Evolutionary conservation across 2,329 filamentous ascomycete species (phyloP).

Genomic region (Neopestalotiopsis sp.): DNA sequence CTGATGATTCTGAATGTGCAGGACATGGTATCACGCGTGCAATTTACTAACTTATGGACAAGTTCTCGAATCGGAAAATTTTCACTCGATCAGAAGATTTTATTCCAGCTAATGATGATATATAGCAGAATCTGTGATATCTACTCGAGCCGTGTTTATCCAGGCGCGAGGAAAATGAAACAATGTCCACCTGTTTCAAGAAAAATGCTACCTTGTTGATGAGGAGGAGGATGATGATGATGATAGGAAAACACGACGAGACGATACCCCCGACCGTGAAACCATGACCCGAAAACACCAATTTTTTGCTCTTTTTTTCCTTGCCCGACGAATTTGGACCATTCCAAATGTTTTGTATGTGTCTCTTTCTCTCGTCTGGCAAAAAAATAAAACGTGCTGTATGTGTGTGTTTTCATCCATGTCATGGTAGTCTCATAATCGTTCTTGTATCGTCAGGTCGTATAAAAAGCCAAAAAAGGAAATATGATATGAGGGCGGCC

Average conservation of each 20-base stretch:
- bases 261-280: neutral
- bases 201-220: neutral
- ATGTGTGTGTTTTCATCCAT: neutral
- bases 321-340: slow-evolving; percentile 8
- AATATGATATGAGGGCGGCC: neutral
- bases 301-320: neutral
- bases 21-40: too few relatives aligned
- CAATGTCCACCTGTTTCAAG: neutral
- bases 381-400: neutral
- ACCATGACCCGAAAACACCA: neutral
- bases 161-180: too few relatives aligned
- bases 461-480: neutral
- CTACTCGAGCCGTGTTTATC: neutral
- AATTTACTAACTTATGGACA: neutral
- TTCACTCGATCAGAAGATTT: neutral
- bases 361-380: neutral
- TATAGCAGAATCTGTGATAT: neutral
- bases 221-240: neutral
- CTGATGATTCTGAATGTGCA: too few relatives aligned
- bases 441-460: slow-evolving; percentile 22
- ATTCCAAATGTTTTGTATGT: neutral
- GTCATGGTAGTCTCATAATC: slow-evolving; percentile 23
- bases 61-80: neutral
- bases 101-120: neutral
- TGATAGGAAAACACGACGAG: neutral